phyloP scores from a whole-genome alignment of 768 basidiomycete species.

The Boletus tylopilopsis region DNA sequence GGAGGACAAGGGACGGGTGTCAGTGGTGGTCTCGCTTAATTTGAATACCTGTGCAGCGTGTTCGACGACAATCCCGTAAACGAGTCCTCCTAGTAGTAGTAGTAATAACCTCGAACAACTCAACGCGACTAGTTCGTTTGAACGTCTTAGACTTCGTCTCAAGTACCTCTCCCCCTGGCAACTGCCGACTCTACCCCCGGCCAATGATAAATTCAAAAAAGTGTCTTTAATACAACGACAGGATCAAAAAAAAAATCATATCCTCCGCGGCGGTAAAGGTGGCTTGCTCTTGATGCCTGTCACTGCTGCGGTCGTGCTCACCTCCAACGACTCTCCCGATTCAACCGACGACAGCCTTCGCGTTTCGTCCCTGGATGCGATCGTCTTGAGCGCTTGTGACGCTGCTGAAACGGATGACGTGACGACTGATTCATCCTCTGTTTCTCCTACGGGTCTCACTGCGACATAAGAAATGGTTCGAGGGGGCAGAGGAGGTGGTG shows the following conservation, averaged over 20 bases:
- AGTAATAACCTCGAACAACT: background rate
- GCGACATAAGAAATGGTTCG: conserved; percentile 34
- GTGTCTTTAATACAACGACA: conserved; percentile 9
- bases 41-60: conserved; percentile 14
- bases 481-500: conserved; percentile 41
- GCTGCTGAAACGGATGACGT: conserved; percentile 35
- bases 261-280: conserved; percentile 35
- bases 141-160: no score
- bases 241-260: conserved; percentile 5
- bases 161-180: no score
- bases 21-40: conserved; percentile 16
- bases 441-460: conserved; percentile 28
- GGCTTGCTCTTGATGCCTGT: conserved; percentile 20
- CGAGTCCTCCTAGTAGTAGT: no score
- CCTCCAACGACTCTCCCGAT: conserved; percentile 4
- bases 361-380: conserved; percentile 46
- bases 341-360: conserved; percentile 28
- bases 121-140: no score
- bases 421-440: conserved; percentile 20
- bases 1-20: background rate
- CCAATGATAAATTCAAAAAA: no score
- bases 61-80: conserved; percentile 2
- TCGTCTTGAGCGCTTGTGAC: conserved; percentile 54
- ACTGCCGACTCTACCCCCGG: no score
- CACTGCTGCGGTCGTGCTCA: conserved; percentile 2